These are phyloP conservation scores for Colletotrichum sp. DNA, from an alignment of 2,329 filamentous ascomycete genomes.

Conservation along the genomic window DNA sequence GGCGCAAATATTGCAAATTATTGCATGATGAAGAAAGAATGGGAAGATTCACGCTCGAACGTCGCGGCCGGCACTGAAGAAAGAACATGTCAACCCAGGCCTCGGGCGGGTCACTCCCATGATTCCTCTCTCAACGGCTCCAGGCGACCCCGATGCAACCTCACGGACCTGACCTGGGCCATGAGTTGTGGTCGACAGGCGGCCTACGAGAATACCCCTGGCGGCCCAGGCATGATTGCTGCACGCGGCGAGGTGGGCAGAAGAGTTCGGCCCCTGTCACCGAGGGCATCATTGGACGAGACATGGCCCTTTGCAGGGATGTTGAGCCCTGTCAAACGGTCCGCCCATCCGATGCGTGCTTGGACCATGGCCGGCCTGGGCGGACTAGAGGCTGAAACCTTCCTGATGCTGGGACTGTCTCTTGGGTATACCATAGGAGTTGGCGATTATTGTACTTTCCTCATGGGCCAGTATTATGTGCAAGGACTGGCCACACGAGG, in stretches of 20 bases:
- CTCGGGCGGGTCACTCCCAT: not conserved
- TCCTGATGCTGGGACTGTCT: constrained; percentile 15
- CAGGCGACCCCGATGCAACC: not conserved
- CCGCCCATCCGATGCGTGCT: constrained; percentile 6
- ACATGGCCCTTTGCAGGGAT: not conserved
- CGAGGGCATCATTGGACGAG: constrained; percentile 2
- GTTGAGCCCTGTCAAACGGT: not conserved
- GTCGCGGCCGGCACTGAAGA: not conserved
- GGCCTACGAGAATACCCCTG: not conserved
- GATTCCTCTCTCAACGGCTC: not conserved
- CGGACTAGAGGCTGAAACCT: constrained; percentile 9
- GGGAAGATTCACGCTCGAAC: not conserved
- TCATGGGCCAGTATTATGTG: not conserved
- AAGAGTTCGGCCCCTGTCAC: not conserved
- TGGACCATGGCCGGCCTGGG: constrained; percentile 5
- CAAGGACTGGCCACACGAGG: not conserved
- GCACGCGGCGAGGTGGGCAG: not conserved
- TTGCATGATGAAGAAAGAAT: not conserved
- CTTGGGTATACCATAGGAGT: not conserved
- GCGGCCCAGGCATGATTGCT: not conserved
- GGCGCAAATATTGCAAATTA: not conserved
- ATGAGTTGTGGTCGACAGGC: not conserved
- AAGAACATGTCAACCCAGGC: not conserved
- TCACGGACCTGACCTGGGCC: not conserved
- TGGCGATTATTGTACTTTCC: not conserved